A percentile compares a stretch with the other conserved stretches of the same genome.
phyloP scores from a whole-genome alignment of 768 basidiomycete species.

The Mycena alexandri region DNA sequence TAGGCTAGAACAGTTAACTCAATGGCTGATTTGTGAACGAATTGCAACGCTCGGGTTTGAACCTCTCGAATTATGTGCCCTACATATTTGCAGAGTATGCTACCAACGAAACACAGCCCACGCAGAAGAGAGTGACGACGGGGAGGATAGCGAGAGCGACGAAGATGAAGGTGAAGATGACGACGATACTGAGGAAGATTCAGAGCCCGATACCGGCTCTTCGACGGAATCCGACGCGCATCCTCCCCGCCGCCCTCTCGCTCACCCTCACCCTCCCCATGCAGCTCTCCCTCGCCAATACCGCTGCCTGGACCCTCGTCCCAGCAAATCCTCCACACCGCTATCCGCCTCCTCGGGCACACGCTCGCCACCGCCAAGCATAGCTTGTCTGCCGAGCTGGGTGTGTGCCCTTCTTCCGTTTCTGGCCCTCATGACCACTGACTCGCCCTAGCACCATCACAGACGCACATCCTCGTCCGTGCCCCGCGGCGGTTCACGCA shows the following conservation, averaged over 20 bases:
- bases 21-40: no score
- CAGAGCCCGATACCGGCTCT: no score
- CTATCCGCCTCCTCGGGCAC: conserved; percentile 26
- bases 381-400: conserved; percentile 53
- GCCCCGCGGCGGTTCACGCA: conserved; percentile 45
- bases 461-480: conserved; percentile 44
- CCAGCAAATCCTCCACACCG: conserved; percentile 17
- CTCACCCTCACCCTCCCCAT: conserved; percentile 27
- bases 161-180: conserved; percentile 40
- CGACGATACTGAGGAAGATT: conserved; percentile 32
- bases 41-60: no score
- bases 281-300: conserved; percentile 9
- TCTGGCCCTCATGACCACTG: neutral
- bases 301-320: neutral
- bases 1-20: no score
- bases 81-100: no score
- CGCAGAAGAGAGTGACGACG: conserved; percentile 44
- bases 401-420: conserved; percentile 35
- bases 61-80: no score
- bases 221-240: conserved; percentile 14
- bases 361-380: conserved; percentile 37
- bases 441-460: conserved; percentile 37
- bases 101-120: no score
- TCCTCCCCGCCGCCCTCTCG: conserved; percentile 31
- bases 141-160: conserved; percentile 38